Evolutionary conservation across 1,284 basidiomycete species (phyloP).

Genomic region (Prillingera fragicola): DNA sequence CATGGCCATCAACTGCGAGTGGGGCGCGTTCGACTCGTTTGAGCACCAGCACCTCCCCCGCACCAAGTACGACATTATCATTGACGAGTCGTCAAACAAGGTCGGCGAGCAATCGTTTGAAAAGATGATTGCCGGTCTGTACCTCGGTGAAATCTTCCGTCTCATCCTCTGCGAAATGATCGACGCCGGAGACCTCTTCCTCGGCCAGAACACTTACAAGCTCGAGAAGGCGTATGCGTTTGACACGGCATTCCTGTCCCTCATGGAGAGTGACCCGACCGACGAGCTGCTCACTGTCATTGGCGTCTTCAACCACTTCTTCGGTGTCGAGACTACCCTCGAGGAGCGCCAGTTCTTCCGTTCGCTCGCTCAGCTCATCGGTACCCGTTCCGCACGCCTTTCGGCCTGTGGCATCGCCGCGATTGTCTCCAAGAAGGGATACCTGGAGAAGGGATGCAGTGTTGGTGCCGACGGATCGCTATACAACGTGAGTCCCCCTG

Average conservation of each 20-base stretch:
- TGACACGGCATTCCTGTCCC: constrained; percentile 92
- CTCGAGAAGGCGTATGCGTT: constrained; percentile 86
- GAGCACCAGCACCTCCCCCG: constrained; percentile 88
- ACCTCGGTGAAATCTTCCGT: constrained; percentile 93
- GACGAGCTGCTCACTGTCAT: constrained; percentile 94
- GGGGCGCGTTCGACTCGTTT: constrained; percentile 97
- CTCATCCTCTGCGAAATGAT: constrained; percentile 92
- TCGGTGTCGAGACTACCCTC: constrained; percentile 84
- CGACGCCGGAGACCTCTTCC: constrained; percentile 92
- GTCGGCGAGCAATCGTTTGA: constrained; percentile 79
- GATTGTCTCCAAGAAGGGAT: constrained; percentile 85
- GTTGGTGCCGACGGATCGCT: constrained; percentile 89
- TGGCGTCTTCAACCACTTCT: constrained; percentile 94
- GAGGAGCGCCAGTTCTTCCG: constrained; percentile 94
- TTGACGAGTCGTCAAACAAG: constrained; percentile 93
- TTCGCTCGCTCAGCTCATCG: constrained; percentile 80
- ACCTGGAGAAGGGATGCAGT: constrained; percentile 69
- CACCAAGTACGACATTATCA: constrained; percentile 88
- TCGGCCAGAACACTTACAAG: constrained; percentile 97
- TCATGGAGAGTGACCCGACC: constrained; percentile 98
- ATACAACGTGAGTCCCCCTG: constrained; percentile 67
- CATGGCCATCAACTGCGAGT: constrained; percentile 81
- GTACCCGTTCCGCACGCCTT: constrained; percentile 78
- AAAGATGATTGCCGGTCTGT: constrained; percentile 98
- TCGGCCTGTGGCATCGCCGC: constrained; percentile 91